A percentile compares a stretch with the other conserved stretches of the same genome.
These are phyloP conservation scores for Lactifluus hygrophoroides DNA, from an alignment of 768 basidiomycete species.

Conservation along the genomic window DNA sequence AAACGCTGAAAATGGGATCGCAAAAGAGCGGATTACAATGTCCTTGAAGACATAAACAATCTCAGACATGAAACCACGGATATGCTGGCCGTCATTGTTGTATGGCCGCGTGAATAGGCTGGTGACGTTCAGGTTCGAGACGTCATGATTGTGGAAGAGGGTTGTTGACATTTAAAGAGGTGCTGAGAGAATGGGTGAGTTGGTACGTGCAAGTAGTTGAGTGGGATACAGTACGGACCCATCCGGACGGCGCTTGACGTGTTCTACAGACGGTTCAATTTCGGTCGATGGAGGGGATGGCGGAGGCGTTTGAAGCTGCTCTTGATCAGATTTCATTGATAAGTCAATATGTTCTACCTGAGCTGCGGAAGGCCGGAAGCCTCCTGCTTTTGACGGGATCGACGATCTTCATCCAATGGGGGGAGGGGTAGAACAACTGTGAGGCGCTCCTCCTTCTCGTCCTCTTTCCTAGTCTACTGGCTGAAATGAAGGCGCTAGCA, in stretches of 20 bases:
- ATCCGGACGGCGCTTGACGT: conserved; percentile 17
- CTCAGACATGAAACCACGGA: conserved; percentile 93
- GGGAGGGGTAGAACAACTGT: conserved; percentile 95
- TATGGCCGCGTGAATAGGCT: conserved; percentile 77
- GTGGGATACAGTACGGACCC: not conserved
- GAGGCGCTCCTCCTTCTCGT: conserved; percentile 77
- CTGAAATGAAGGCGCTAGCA: conserved; percentile 79
- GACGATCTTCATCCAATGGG: conserved; percentile 80
- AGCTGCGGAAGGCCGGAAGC: conserved; percentile 28
- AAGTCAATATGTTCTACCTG: conserved; percentile 28
- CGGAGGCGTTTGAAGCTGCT: conserved; percentile 39
- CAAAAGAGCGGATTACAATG: conserved; percentile 96
- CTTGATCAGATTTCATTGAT: conserved; percentile 32
- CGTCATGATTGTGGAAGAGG: conserved; percentile 69
- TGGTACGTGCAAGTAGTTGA: not conserved
- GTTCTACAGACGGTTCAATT: conserved; percentile 2
- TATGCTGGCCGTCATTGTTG: conserved; percentile 89
- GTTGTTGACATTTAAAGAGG: conserved; percentile 77
- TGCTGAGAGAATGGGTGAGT: conserved; percentile 29
- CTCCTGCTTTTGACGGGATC: conserved; percentile 72
- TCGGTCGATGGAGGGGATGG: conserved; percentile 25
- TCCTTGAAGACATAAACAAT: conserved; percentile 98
- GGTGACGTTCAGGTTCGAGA: conserved; percentile 84
- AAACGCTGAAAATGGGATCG: conserved; percentile 95
- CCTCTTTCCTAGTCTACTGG: conserved; percentile 48